Conservation (phyloP, 2,329 filamentous ascomycete species). For the Knufia petricola region DNA sequence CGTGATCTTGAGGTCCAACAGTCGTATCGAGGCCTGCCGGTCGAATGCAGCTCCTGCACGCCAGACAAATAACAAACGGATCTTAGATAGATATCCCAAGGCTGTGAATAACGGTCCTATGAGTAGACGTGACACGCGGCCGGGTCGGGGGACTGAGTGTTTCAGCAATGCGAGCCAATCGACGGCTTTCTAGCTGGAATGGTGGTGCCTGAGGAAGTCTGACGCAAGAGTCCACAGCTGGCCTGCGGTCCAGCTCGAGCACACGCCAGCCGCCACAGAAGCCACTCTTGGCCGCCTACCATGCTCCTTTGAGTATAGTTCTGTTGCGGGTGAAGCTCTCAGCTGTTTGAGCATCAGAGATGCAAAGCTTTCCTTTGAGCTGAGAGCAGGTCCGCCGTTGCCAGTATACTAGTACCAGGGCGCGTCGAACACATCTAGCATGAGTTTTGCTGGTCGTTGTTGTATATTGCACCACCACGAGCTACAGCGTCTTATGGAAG, state of each 20-base stretch:
- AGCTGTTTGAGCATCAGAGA: too few species aligned
- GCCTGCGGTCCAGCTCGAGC: not conserved
- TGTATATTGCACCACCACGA: too few species aligned
- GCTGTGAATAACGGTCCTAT: not conserved
- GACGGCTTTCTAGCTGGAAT: not conserved
- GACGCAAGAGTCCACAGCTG: constrained; percentile 4
- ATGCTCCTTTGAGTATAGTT: not conserved
- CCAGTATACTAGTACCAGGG: too few species aligned
- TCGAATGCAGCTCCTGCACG: constrained; percentile 12
- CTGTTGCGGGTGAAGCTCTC: too few species aligned
- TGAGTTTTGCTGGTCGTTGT: too few species aligned
- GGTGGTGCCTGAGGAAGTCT: constrained; percentile 3
- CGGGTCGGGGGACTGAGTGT: not conserved
- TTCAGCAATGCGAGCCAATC: not conserved
- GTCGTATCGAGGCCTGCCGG: constrained; percentile 19
- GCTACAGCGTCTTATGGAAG: too few species aligned
- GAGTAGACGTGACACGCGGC: constrained; percentile 6
- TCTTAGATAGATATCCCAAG: not conserved
- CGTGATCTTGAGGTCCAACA: constrained; percentile 13
- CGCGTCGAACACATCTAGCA: too few species aligned
- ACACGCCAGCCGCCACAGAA: not conserved
- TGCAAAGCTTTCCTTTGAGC: too few species aligned
- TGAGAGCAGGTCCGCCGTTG: too few species aligned
- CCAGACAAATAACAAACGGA: not conserved
- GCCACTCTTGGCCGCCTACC: not conserved